Percentiles rank a stretch among this genome's conserved stretches.
These are phyloP conservation scores for Populus davidiana DNA, from an alignment of 345 rosid genomes.

Conservation along the genomic window DNA sequence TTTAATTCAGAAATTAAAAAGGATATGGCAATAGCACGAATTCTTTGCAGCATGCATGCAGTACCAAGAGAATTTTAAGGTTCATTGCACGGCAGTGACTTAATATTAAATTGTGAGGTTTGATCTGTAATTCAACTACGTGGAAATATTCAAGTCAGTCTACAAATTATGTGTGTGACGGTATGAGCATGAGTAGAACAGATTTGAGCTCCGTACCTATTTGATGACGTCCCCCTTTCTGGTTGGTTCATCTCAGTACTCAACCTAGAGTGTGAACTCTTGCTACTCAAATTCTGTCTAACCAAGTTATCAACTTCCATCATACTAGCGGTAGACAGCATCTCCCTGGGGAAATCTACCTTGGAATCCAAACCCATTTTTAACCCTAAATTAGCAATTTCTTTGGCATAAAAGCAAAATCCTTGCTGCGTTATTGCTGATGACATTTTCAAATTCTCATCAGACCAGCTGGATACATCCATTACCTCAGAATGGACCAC, in stretches of 20 bases:
- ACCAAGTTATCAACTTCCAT: slow-evolving; percentile 30
- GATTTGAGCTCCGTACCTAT: slow-evolving; percentile 30
- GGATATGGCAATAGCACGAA: neutral
- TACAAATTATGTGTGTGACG: neutral
- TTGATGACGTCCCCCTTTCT: slow-evolving; percentile 16
- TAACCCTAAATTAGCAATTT: slow-evolving; percentile 35
- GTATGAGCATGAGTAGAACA: neutral
- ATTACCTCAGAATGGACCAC: slow-evolving; percentile 38
- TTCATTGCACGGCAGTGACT: neutral
- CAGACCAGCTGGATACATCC: slow-evolving; percentile 37
- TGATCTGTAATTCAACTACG: neutral
- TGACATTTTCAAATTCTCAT: slow-evolving; percentile 56
- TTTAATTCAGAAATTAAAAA: neutral
- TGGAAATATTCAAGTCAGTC: neutral
- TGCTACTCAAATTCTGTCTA: slow-evolving; percentile 23
- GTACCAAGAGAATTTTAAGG: neutral
- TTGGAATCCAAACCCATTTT: slow-evolving; percentile 23
- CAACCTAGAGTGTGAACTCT: slow-evolving; percentile 23
- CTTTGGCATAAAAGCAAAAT: slow-evolving; percentile 52
- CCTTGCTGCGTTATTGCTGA: slow-evolving; percentile 55
- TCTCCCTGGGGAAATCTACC: slow-evolving; percentile 34
- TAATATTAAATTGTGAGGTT: neutral
- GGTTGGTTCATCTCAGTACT: slow-evolving; percentile 31
- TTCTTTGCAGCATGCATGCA: neutral
- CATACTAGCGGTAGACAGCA: slow-evolving; percentile 28